Evolutionary conservation across 306 rosid species (phyloP).

Genomic region (Abrus precatorius): DNA sequence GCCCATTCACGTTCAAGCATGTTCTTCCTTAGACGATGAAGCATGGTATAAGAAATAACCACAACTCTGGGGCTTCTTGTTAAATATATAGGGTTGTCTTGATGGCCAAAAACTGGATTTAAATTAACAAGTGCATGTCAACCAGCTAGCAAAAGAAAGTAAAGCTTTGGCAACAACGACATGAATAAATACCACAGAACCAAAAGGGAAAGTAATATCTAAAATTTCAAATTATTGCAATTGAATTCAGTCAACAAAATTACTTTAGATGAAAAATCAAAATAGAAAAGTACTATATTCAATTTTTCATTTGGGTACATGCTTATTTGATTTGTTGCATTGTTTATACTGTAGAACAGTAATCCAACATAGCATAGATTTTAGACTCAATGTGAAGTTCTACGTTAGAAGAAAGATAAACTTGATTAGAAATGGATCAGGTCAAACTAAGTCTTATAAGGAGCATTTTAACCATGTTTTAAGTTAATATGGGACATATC

Average conservation of each 20-base stretch:
- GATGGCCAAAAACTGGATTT: slow-evolving; percentile 88
- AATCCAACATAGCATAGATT: neutral
- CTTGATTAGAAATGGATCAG: neutral
- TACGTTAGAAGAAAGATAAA: slow-evolving; percentile 9
- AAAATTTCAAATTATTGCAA: slow-evolving; percentile 17
- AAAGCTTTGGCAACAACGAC: slow-evolving; percentile 20
- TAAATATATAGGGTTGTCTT: slow-evolving; percentile 79
- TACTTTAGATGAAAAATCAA: slow-evolving; percentile 15
- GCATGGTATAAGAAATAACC: slow-evolving; percentile 95
- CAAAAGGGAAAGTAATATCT: slow-evolving; percentile 6
- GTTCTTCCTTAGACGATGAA: slow-evolving; percentile 81
- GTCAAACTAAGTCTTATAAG: too few species aligned
- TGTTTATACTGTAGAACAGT: neutral
- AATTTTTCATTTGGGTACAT: neutral
- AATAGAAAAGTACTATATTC: neutral
- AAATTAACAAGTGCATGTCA: slow-evolving; percentile 39
- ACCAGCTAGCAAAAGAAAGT: slow-evolving; percentile 26
- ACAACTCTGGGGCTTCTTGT: slow-evolving; percentile 80
- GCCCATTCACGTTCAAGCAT: slow-evolving; percentile 89
- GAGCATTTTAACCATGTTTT: too few species aligned
- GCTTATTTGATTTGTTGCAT: slow-evolving; percentile 32
- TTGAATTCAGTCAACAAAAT: slow-evolving; percentile 11
- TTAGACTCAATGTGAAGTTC: neutral
- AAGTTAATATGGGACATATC: too few species aligned
- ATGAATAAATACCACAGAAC: slow-evolving; percentile 31